Evolutionary conservation across 495 filamentous ascomycete genomes (phyloP), one percentile per base, ranked within the genome.

Genomic region (Physcia stellaris): DNA sequence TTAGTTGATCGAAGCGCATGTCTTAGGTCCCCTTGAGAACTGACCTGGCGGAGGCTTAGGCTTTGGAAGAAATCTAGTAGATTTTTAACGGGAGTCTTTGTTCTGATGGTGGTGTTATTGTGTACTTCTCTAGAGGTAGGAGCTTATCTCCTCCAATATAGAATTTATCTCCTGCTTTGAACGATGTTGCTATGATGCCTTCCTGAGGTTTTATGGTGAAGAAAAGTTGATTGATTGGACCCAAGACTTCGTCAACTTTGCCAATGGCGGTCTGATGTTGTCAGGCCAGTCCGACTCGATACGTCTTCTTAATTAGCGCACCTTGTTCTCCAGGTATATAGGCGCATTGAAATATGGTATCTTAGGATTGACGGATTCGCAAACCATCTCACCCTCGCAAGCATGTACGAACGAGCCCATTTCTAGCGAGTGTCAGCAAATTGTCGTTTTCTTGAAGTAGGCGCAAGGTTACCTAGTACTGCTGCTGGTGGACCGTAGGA

Each of bases 331-430:
- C 36, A 96, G 78, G 68, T 87, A 98, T 53, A 96, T 93, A 36
- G 84, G 86, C 27, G 92, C 90, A 66, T 96, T 96, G 79, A 98
- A 98, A 63, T 95, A 93, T 32, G 90, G 90, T 37, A 98, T 80
- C 66, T 95, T 96, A 40, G 83, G 68, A 67, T 94, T 96, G 58
- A 79, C 75, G 38, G 81, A 87, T 62, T 83, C 74, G 78, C 86
- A 93, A 44, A 98, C 77, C 64, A 98, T 85, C 61, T 98, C 90
- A 53, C 90, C 88, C 61, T 98, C 90, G 61, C 81, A 86, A 26
- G 83, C 75, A 63, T 98, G 90, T 55, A 95, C 60, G 61, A 96
- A 88, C 48, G 73, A 69, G 54, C 90, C 90, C 80, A 98, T 83
- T 66, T 94, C 83, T 84, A 47, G 12, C 16, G 33, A 55, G 59